These are phyloP conservation scores for Aspergillus tanneri DNA, from an alignment of 2,329 filamentous ascomycete genomes.

Conservation along the genomic window DNA sequence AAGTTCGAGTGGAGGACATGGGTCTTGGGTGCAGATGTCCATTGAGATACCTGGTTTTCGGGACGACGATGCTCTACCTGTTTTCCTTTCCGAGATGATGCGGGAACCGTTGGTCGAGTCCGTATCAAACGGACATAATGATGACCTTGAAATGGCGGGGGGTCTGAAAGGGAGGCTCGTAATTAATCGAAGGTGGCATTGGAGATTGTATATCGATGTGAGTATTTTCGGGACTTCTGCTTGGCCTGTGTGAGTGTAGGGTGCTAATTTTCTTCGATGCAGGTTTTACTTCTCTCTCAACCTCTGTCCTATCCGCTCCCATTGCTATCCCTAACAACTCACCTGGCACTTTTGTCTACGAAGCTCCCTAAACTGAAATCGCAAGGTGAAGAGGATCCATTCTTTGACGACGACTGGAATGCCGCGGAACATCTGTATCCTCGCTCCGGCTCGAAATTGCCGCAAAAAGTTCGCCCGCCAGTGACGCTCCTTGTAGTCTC, in stretches of 20 bases:
- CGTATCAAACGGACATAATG: slow-evolving; percentile 72
- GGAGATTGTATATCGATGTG: slow-evolving; percentile 94
- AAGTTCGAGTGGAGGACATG: slow-evolving; percentile 44
- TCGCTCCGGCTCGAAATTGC: slow-evolving; percentile 33
- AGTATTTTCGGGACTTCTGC: slow-evolving; percentile 32
- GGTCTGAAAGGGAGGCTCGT: slow-evolving; percentile 67
- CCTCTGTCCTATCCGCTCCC: slow-evolving; percentile 91
- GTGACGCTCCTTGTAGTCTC: slow-evolving; percentile 88
- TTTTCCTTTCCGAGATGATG: slow-evolving; percentile 86
- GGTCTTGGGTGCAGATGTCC: slow-evolving; percentile 81
- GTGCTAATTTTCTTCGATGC: slow-evolving; percentile 11
- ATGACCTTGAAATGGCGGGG: slow-evolving; percentile 72
- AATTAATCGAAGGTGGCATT: slow-evolving; percentile 92
- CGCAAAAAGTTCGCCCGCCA: slow-evolving; percentile 62
- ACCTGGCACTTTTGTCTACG: slow-evolving; percentile 87
- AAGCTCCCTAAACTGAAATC: slow-evolving; percentile 82
- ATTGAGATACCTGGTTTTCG: slow-evolving; percentile 89
- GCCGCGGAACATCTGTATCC: slow-evolving; percentile 76
- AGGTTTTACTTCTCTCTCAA: slow-evolving; percentile 92
- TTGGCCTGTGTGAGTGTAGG: slow-evolving; percentile 1
- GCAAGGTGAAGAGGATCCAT: slow-evolving; percentile 88
- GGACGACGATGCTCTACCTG: slow-evolving; percentile 85
- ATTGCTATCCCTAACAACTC: slow-evolving; percentile 85
- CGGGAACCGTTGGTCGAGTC: slow-evolving; percentile 73
- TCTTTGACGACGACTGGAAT: slow-evolving; percentile 98